Evolutionary conservation across 768 basidiomycete genomes (phyloP), one percentile per base, ranked within the genome.

Genomic region (Boletus fagicola): DNA sequence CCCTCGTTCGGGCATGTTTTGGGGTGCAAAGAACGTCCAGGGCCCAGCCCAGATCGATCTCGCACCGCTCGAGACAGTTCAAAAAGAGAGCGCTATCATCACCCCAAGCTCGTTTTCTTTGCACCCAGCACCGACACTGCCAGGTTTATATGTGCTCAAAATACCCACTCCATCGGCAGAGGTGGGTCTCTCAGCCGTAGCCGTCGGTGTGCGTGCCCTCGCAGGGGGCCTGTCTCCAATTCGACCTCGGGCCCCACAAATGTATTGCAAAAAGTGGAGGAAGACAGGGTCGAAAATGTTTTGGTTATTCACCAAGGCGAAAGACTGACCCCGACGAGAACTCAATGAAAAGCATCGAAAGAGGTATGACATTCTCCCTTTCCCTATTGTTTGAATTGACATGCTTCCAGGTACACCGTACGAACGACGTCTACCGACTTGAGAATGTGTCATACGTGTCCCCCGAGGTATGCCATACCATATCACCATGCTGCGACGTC

Each of bases 231-330:
- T 13, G 5, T 33, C 33, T 1, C 33, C 33, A 73, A 73, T 28
- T 81, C 82, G 15, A 68, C 74, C 4, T 75, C 82, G 51, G 83
- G 82, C 1, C 40, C 64, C 20, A 59, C 70, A 9, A 81, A 75
- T 38, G 59, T 72, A 61, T 68, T 82, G 50, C 80, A 82, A 61
- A 68, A 65, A 38, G 79, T 83, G 12, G 80, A 83, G 31, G 81
- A 82, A 61, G 75, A 82, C 70, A 74, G 78, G 55, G 82, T 84
- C 30, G 83, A 83, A 63, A 66, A 84, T 33, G 58, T 85, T 28
- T 59, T 82, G 18, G 75, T 84, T n/a, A 67, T 72, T 53, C 77
- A 75, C 51, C 64, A 68, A 16, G 73, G 74, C 8, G 64, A 16
- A 66, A 71, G 31, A 70, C 70, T 51, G 70, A 78, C 43, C 56